A percentile compares a stretch with the other conserved stretches of the same genome.
Conservation (phyloP, 1,139 yeast species). For the Magnusiomyces suaveolens region DNA sequence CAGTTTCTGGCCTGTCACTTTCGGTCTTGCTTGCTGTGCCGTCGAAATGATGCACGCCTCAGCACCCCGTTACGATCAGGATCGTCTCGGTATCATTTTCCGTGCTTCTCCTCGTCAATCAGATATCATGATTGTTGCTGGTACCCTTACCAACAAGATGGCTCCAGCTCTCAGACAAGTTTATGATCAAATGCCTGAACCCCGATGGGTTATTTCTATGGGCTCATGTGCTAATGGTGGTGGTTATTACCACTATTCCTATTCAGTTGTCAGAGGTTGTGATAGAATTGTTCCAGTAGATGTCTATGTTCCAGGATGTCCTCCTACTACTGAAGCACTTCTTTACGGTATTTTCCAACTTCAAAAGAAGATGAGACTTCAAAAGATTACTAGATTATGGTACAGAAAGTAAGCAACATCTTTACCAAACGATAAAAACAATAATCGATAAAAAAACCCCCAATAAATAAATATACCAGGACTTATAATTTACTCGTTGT, state of each 20-base stretch:
- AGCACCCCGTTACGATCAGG: constrained; percentile 87
- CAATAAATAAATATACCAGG: too few relatives aligned
- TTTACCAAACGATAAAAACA: not conserved
- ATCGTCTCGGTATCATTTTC: constrained; percentile 85
- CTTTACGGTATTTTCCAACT: constrained; percentile 85
- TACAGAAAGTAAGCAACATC: constrained; percentile 49
- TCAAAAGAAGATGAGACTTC: constrained; percentile 81
- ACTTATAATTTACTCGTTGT: too few relatives aligned
- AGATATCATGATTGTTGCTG: constrained; percentile 90
- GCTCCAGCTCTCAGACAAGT: constrained; percentile 91
- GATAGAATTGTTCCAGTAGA: constrained; percentile 85
- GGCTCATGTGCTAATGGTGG: constrained; percentile 95
- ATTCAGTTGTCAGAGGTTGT: constrained; percentile 83
- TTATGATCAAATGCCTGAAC: constrained; percentile 91
- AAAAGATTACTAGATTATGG: constrained; percentile 77
- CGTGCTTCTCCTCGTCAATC: constrained; percentile 93
- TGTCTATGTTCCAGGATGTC: constrained; percentile 88
- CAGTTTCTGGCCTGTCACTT: constrained; percentile 89
- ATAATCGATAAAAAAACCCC: not conserved
- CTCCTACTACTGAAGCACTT: constrained; percentile 85
- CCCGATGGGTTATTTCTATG: constrained; percentile 84
- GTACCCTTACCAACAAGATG: constrained; percentile 86
- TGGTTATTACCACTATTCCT: constrained; percentile 85
- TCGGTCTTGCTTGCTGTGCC: constrained; percentile 88
- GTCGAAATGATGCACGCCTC: constrained; percentile 96